These are phyloP conservation scores for Fusarium fujikuroi DNA, from an alignment of 2,329 filamentous ascomycete genomes.

Conservation along the genomic window DNA sequence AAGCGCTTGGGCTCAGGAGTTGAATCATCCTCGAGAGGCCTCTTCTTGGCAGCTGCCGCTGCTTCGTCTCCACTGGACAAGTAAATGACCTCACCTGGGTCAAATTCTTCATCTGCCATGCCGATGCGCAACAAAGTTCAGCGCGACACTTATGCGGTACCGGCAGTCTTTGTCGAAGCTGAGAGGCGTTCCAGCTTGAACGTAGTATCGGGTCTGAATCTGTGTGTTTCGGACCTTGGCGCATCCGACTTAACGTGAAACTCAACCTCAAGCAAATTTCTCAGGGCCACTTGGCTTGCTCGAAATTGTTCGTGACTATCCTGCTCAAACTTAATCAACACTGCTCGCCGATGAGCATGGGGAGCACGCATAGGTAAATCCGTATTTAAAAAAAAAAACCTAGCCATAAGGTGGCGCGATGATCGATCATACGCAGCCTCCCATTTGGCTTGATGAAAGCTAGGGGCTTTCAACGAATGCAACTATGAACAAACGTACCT, in stretches of 20 bases:
- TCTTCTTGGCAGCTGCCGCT: slow-evolving; percentile 41
- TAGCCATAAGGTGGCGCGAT: slow-evolving; percentile 24
- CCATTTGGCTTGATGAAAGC: slow-evolving; percentile 22
- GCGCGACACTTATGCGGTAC: neutral
- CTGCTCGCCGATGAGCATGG: neutral
- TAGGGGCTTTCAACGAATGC: slow-evolving; percentile 11
- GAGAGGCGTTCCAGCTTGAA: neutral
- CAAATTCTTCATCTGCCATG: slow-evolving; percentile 34
- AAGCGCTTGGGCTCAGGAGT: slow-evolving; percentile 37
- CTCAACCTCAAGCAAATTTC: neutral
- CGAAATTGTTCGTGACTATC: neutral
- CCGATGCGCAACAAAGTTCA: neutral
- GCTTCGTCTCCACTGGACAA: slow-evolving; percentile 43
- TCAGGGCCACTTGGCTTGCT: slow-evolving; percentile 15
- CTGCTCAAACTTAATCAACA: slow-evolving; percentile 30
- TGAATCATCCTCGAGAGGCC: slow-evolving; percentile 42
- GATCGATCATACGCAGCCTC: slow-evolving; percentile 14
- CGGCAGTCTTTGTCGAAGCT: neutral
- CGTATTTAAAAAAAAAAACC: slow-evolving; percentile 4
- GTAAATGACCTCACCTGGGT: slow-evolving; percentile 39
- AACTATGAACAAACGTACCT: slow-evolving; percentile 32
- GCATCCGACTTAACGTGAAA: slow-evolving; percentile 3
- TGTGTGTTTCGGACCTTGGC: neutral
- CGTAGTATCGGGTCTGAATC: neutral
- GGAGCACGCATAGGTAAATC: neutral